phyloP scores from a whole-genome alignment of 495 filamentous ascomycete genomes.

The Aspergillus steynii region DNA sequence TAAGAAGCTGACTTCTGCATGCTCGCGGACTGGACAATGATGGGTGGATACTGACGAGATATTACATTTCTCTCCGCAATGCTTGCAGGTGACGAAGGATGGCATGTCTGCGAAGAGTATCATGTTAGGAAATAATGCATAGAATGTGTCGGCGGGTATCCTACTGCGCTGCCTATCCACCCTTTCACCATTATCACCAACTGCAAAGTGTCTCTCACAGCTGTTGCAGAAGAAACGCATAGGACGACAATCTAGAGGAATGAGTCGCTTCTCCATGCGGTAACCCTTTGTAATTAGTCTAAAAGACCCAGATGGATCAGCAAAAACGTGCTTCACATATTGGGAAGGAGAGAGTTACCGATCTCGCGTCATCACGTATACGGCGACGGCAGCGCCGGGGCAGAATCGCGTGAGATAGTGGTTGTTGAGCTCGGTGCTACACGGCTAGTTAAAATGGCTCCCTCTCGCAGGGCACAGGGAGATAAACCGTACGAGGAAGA shows the following conservation, averaged over 20 bases:
- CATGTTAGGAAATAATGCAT: slow-evolving; percentile 8
- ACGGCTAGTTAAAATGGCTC: background rate
- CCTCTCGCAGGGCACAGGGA: background rate
- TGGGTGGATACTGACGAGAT: slow-evolving; percentile 20
- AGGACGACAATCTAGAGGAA: slow-evolving; percentile 27
- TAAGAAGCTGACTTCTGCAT: slow-evolving; percentile 2
- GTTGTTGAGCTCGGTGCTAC: slow-evolving; percentile 28
- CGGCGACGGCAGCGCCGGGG: slow-evolving; percentile 27
- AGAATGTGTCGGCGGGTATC: background rate
- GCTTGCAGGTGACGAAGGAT: slow-evolving; percentile 22
- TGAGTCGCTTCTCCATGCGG: slow-evolving; percentile 31
- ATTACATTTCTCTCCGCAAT: slow-evolving; percentile 27
- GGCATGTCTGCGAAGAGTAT: slow-evolving; percentile 12
- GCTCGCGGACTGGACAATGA: background rate
- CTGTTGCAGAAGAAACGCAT: slow-evolving; percentile 27
- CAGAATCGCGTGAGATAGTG: slow-evolving; percentile 33
- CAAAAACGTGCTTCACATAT: background rate
- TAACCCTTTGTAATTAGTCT: slow-evolving; percentile 37
- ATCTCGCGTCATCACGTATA: slow-evolving; percentile 36
- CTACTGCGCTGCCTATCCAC: slow-evolving; percentile 23
- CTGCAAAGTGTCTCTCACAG: slow-evolving; percentile 26
- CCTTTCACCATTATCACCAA: slow-evolving; percentile 19
- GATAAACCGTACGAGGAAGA: slow-evolving; percentile 25
- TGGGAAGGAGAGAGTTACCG: slow-evolving; percentile 16
- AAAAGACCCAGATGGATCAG: background rate